Evolutionary conservation across 495 filamentous ascomycete species (phyloP).

Genomic region (Rostrohypoxylon terebratum): DNA sequence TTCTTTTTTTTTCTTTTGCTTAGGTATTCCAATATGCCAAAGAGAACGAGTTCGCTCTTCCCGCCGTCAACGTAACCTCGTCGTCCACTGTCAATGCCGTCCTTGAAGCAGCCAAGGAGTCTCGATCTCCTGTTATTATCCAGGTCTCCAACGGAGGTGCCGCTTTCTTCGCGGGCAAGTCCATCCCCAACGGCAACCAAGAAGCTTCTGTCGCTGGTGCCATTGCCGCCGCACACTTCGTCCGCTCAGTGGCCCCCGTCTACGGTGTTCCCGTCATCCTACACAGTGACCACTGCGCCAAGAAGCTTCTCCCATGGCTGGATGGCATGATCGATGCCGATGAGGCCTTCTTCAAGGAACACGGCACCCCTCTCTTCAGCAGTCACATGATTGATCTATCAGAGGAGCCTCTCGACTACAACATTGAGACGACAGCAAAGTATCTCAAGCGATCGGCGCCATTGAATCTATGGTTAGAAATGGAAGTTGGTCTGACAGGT

Average conservation of each 20-base stretch:
- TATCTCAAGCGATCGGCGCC: conserved; percentile 92
- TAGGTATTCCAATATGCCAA: conserved; percentile 80
- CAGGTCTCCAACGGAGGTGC: conserved; percentile 94
- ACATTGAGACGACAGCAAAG: conserved; percentile 89
- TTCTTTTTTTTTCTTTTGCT: not conserved
- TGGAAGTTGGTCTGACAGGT: conserved; percentile 96
- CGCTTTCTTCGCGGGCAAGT: conserved; percentile 95
- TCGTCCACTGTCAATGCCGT: conserved; percentile 88
- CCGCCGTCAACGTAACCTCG: conserved; percentile 94
- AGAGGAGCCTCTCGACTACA: conserved; percentile 85
- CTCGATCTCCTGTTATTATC: conserved; percentile 87
- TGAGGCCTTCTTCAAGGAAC: conserved; percentile 90
- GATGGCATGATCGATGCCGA: conserved; percentile 95
- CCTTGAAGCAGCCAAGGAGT: conserved; percentile 92
- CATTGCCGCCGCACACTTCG: conserved; percentile 91
- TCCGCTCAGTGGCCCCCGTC: conserved; percentile 84
- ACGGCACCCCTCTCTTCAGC: conserved; percentile 93
- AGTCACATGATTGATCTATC: conserved; percentile 96
- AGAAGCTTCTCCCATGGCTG: conserved; percentile 94
- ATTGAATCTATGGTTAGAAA: conserved; percentile 99
- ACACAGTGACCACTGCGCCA: conserved; percentile 91
- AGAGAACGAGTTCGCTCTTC: conserved; percentile 88
- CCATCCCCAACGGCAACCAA: conserved; percentile 86
- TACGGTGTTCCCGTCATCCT: conserved; percentile 94
- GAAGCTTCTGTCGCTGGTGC: conserved; percentile 87